Percentiles rank a stretch among this genome's conserved stretches.
Evolutionary conservation across 225 moss, liverwort and hornwort species (phyloP).

Genomic region (Bryum argenteum): DNA sequence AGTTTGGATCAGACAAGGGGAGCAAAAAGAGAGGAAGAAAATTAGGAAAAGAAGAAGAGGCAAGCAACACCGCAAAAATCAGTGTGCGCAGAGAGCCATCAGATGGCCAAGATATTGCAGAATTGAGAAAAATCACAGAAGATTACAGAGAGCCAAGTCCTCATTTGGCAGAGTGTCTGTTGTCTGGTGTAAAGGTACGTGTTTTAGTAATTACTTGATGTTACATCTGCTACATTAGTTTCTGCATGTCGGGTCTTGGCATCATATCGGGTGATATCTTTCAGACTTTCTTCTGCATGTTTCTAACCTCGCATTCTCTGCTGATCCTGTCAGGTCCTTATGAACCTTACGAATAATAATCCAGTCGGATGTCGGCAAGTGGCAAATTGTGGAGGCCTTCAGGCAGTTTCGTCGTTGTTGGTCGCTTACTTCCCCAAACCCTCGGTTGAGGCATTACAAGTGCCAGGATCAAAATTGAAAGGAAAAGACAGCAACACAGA

Average conservation of each 20-base stretch:
- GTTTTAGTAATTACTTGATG: neutral
- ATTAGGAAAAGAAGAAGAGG: constrained; percentile 51
- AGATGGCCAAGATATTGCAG: constrained; percentile 40
- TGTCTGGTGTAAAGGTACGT: constrained; percentile 94
- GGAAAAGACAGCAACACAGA: constrained; percentile 68
- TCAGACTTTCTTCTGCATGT: neutral
- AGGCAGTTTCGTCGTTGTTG: constrained; percentile 80
- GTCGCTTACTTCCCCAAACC: constrained; percentile 80
- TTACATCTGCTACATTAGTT: constrained; percentile 4
- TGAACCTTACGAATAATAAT: constrained; percentile 98
- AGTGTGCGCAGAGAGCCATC: constrained; percentile 47
- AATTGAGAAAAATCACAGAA: constrained; percentile 34
- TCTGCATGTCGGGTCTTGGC: constrained; percentile 11
- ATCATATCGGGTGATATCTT: neutral
- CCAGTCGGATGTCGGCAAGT: constrained; percentile 97
- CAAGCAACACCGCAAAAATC: constrained; percentile 49
- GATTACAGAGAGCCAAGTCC: constrained; percentile 57
- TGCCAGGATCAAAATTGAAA: constrained; percentile 43
- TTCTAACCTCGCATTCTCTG: constrained; percentile 20
- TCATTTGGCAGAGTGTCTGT: constrained; percentile 76
- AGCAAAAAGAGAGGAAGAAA: constrained; percentile 66
- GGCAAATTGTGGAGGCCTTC: constrained; percentile 80
- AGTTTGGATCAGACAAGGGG: constrained; percentile 45
- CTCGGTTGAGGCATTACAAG: constrained; percentile 57
- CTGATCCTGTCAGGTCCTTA: constrained; percentile 69